Base-by-base conservation (phyloP, 192 early-diverging fungal genomes). In the Entomortierella parvispora region DNA sequence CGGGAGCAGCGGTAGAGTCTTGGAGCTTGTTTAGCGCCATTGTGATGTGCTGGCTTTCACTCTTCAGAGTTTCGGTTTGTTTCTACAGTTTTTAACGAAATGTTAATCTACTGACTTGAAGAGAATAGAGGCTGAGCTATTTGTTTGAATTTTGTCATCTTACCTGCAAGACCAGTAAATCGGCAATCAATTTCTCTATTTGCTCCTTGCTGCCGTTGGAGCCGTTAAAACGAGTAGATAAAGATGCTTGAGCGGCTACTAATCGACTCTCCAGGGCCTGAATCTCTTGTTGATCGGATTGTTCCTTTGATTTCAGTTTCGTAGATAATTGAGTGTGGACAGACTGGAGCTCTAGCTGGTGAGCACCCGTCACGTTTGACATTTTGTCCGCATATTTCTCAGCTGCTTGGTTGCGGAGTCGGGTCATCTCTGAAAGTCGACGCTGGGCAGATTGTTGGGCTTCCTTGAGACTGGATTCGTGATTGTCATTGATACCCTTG, bases 131-230 rank as follows among this genome's bases (percentile, higher is more conserved):
- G 1, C 31, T 23, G 20, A 4, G 37, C 29, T 48, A 18, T 8
- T 22, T n/a, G 47, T 12, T 50, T 42, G 14, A n/a, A 29, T 57
- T n/a, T 4, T 40, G 8, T 23, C 1, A n/a, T 46, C 15, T 60
- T 79, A 85, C 84, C 65, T 81, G 80, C 9, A 85, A 71, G 22
- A 80, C 66, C 1, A 71, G 65, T 52, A 85, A 52, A 54, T 80
- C 68, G 14, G 68, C 78, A 3, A n/a, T 15, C 1, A 56, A 31
- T 28, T 75, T 22, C 20, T 20, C 22, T 3, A 49, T 43, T 32
- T 46, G 37, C n/a, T 53, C 23, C 4, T 23, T 20, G 29, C 18
- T 29, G 20, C 23, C 11, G 22, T 33, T 1, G 58, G 31, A 7
- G 28, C 50, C 17, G 22, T 34, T 33, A 0, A n/a, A n/a, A n/a